These are phyloP conservation scores for Apiospora sp. DNA, from an alignment of 2,329 filamentous ascomycete genomes.

Conservation along the genomic window DNA sequence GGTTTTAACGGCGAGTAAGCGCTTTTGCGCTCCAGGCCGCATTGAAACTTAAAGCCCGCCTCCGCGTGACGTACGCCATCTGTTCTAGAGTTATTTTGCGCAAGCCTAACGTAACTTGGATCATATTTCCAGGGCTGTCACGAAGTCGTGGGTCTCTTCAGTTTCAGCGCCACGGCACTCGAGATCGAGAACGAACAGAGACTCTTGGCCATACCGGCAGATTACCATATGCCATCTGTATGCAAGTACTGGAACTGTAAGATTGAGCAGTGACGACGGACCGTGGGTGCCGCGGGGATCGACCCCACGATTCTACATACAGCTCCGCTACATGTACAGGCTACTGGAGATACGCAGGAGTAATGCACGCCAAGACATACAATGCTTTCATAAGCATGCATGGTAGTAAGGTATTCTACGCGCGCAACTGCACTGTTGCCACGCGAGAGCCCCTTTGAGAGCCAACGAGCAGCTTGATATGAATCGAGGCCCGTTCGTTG, in stretches of 20 bases:
- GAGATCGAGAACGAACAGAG: not conserved
- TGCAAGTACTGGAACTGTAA: slow-evolving; percentile 6
- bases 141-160: not conserved
- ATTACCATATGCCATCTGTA: not conserved
- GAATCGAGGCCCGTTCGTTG: not conserved
- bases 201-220: not conserved
- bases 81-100: not conserved
- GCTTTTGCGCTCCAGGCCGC: not conserved
- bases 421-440: not conserved
- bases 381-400: too few species aligned
- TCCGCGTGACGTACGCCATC: slow-evolving; percentile 13
- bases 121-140: not conserved
- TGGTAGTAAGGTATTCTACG: not conserved
- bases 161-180: not conserved
- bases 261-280: slow-evolving; percentile 1
- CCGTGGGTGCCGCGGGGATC: slow-evolving; percentile 3
- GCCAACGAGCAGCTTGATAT: not conserved
- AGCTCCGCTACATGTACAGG: not conserved
- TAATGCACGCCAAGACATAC: not conserved
- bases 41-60: not conserved
- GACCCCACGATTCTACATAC: not conserved
- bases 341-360: not conserved
- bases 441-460: slow-evolving; percentile 3
- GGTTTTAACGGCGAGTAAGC: not conserved
- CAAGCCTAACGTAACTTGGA: slow-evolving; percentile 1